phyloP scores from a whole-genome alignment of 1,139 yeast species.

The Geotrichum histeridarum region DNA sequence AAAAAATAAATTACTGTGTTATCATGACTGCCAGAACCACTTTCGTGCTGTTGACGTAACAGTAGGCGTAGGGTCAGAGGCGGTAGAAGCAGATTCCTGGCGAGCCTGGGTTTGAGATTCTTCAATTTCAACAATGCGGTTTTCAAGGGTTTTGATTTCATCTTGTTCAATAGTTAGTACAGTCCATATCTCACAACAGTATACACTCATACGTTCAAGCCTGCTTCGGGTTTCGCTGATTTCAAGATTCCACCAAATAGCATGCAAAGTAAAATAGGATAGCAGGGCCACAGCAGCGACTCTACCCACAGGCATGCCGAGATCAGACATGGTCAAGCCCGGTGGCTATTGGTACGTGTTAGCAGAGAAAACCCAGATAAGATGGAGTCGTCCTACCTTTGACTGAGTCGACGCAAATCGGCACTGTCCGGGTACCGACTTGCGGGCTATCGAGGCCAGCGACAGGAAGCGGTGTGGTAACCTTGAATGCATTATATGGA shows the following conservation, averaged over 20 bases:
- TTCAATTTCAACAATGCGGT: not conserved
- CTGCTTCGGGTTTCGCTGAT: slow-evolving; percentile 6
- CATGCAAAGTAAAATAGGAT: slow-evolving; percentile 17
- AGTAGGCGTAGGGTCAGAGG: not conserved
- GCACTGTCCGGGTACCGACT: too few relatives aligned
- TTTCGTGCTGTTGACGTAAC: not conserved
- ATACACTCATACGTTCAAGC: slow-evolving; percentile 10
- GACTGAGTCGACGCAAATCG: too few relatives aligned
- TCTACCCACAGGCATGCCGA: slow-evolving; percentile 13
- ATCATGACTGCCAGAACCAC: not conserved
- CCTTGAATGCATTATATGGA: too few relatives aligned
- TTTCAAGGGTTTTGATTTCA: not conserved
- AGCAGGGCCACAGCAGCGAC: slow-evolving; percentile 17
- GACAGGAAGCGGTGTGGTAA: too few relatives aligned
- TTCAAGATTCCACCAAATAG: slow-evolving; percentile 19
- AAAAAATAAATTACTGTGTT: not conserved
- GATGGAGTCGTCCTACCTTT: too few relatives aligned
- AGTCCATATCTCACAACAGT: not conserved
- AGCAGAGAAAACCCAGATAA: too few relatives aligned
- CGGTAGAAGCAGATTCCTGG: not conserved
- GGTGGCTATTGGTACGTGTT: not conserved
- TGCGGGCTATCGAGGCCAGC: too few relatives aligned
- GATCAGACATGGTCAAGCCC: slow-evolving; percentile 3
- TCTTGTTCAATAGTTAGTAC: not conserved
- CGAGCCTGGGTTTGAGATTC: not conserved